These are phyloP conservation scores for Chlorella variabilis DNA, from an alignment of 163 green algal species.

Conservation along the genomic window DNA sequence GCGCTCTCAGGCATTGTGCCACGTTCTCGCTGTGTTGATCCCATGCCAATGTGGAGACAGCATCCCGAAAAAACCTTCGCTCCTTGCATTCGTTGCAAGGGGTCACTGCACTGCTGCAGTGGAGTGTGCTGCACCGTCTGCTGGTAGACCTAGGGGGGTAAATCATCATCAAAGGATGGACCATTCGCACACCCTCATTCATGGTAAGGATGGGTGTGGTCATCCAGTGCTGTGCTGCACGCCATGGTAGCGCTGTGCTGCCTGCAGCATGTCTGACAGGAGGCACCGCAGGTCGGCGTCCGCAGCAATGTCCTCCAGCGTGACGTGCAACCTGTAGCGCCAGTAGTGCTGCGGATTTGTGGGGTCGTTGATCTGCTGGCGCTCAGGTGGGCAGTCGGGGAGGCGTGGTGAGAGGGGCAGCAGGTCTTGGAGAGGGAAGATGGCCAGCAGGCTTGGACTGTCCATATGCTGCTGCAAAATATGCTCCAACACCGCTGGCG, in stretches of 20 bases:
- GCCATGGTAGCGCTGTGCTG: constrained; percentile 3
- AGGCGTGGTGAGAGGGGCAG: constrained; percentile 68
- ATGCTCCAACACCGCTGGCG: constrained; percentile 72
- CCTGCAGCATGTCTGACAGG: constrained; percentile 39
- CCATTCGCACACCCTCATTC: no score
- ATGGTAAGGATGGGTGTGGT: no score
- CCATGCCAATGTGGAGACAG: no score
- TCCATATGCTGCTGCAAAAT: constrained; percentile 92
- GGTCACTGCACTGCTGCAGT: no score
- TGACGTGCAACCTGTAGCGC: constrained; percentile 72
- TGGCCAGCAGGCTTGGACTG: constrained; percentile 76
- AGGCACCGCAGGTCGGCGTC: constrained; percentile 59
- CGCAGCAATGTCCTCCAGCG: constrained; percentile 68
- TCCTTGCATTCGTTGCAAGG: no score
- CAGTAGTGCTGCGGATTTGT: constrained; percentile 95
- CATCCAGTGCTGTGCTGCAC: neutral
- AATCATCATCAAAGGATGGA: no score
- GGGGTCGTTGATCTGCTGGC: constrained; percentile 98
- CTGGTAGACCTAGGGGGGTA: no score
- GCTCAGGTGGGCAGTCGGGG: constrained; percentile 58
- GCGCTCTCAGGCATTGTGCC: no score
- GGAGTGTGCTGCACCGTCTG: no score
- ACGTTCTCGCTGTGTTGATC: no score
- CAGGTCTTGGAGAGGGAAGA: constrained; percentile 92
- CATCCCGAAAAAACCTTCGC: no score